Conservation (phyloP, 805 yeast genomes). For the Candida sakaeoensis region DNA sequence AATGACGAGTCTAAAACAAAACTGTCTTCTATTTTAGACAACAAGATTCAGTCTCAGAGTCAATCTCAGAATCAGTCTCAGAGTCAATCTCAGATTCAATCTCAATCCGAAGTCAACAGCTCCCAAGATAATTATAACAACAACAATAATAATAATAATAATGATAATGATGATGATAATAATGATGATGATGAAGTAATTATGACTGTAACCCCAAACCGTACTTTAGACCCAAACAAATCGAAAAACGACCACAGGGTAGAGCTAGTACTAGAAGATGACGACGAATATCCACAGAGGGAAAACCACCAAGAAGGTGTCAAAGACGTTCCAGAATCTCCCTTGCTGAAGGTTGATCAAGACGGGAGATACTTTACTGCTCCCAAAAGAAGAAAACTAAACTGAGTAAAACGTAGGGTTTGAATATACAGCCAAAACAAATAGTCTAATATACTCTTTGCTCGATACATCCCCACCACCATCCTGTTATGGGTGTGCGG, state of each 20-base stretch:
- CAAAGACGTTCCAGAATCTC: background rate
- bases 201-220: background rate
- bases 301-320: background rate
- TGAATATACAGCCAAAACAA: background rate
- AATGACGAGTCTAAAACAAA: too few species aligned
- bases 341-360: background rate
- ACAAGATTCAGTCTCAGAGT: too few species aligned
- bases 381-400: background rate
- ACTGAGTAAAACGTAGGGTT: background rate
- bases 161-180: background rate
- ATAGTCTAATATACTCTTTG: too few species aligned
- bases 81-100: too few species aligned
- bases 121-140: too few species aligned
- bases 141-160: background rate
- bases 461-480: too few species aligned
- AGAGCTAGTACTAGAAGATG: background rate
- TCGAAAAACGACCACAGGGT: too few species aligned
- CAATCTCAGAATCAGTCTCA: too few species aligned
- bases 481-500: too few species aligned
- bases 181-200: constrained; percentile 1
- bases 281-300: background rate
- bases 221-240: background rate
- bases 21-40: too few species aligned
- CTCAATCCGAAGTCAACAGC: too few species aligned
- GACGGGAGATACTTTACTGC: background rate